Base-by-base conservation (phyloP, 2,329 filamentous ascomycete genomes). In the Didymella lethalis region DNA sequence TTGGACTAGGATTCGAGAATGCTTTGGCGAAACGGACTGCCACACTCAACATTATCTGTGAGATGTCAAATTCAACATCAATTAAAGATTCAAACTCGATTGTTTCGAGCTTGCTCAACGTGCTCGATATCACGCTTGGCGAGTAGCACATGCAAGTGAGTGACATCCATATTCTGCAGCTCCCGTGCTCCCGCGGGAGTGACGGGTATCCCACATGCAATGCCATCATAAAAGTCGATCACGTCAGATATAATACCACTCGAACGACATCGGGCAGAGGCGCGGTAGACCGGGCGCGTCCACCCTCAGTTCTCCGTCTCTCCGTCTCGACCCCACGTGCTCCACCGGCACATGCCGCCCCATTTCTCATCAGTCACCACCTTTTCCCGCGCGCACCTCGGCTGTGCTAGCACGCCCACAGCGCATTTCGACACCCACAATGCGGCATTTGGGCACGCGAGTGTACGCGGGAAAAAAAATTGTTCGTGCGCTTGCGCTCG, bases 1-100 rank as follows among this genome's bases (percentile, higher is more conserved):
- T 45, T 50, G 45, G 56, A 49, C 41, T 52, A 20, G 45, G 55
- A 44, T 53, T 54, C 54, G n/a, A 54, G 51, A 44, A 66, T 51
- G 56, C 34, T 45, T 62, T 47, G 53, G 59, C 25, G 48, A 59
- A 47, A 48, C 28, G 51, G 56, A 48, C 31, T 47, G 55, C 54
- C 44, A 48, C 52, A 61, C 46, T 62, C 51, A 56, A 61, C 29
- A 44, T 20, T 49, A 43, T 61, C 47, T 54, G 40, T 48, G 56
- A 55, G 28, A 57, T 51, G 56, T 56, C 25, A 23, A 44, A 18
- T n/a, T 58, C 45, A 63, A 54, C 43, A 56, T 54, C 44, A 56
- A 55, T 45, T 20, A 23, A 36, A 51, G n/a, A 54, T 26, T 29
- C 38, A 20, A 18, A 48, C 20, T 41, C 31, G 6, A 34, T n/a